phyloP scores from a whole-genome alignment of 177 flowering plant species.

The Telopea speciosissima region DNA sequence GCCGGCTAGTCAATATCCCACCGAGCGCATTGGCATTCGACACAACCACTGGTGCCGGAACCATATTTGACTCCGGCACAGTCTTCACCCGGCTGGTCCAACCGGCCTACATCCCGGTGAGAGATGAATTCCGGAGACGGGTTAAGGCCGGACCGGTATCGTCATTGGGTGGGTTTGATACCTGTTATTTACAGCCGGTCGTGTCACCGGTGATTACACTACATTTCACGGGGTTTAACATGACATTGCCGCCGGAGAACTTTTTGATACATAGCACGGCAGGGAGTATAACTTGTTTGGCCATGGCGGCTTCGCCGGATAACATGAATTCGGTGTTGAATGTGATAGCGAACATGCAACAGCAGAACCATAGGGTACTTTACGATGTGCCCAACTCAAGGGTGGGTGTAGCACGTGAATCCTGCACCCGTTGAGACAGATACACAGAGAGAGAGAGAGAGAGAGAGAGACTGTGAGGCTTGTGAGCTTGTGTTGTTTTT shows the following conservation, averaged over 20 bases:
- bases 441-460: no score
- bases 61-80: slow-evolving; percentile 80
- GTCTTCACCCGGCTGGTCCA: slow-evolving; percentile 59
- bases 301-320: slow-evolving; percentile 84
- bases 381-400: slow-evolving; percentile 65
- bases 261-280: slow-evolving; percentile 73
- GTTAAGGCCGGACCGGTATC: slow-evolving; percentile 34
- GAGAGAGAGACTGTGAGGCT: no score
- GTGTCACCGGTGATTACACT: slow-evolving; percentile 59
- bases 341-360: slow-evolving; percentile 89
- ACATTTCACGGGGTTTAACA: slow-evolving; percentile 74
- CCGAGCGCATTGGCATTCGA: slow-evolving; percentile 55
- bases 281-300: slow-evolving; percentile 63
- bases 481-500: no score
- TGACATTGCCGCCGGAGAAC: slow-evolving; percentile 74
- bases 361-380: slow-evolving; percentile 77
- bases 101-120: slow-evolving; percentile 58
- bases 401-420: slow-evolving; percentile 76
- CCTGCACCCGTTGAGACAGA: slow-evolving; percentile 32
- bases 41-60: slow-evolving; percentile 78
- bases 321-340: slow-evolving; percentile 78
- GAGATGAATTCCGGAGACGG: slow-evolving; percentile 56
- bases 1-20: slow-evolving; percentile 49
- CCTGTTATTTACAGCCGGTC: slow-evolving; percentile 66
- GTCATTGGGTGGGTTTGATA: slow-evolving; percentile 86